Evolutionary conservation across 2,329 filamentous ascomycete species (phyloP), one percentile per base, ranked within the genome.

Genomic region (Plectosphaerella cucumerina): DNA sequence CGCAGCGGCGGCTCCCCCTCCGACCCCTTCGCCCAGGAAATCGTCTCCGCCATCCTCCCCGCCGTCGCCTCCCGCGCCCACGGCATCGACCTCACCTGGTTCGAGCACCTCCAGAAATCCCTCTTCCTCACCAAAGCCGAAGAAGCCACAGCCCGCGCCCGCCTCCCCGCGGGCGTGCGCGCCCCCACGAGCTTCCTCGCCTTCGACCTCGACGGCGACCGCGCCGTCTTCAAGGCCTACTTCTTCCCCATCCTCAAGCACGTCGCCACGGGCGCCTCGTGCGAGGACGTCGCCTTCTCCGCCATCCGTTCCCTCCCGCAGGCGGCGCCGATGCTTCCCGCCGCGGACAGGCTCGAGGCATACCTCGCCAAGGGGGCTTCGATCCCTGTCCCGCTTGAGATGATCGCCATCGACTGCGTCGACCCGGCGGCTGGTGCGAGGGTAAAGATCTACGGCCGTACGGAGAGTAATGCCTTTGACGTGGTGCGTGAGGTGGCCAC

Each of bases 361-460:
- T 60, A 58, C 15, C 53, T 58, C 39, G 52, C 42, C 11, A 35
- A 44, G 17, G 53, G 57, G 6, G 56, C 56, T 0, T 54, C 58
- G 4, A 52, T 60, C 3, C 44, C 60, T 1, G 56, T 62, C 1
- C 53, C 60, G 9, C 56, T 62, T 6, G 60, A 58, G 42, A 57
- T 62, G 31, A 59, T 62, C 5, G 58, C 59, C n/a, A 56, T 63
- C 17, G 60, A 63, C 46, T 61, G 60, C 34, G 41, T 62, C n/a
- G 54, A 51, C 22, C 60, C 60, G 4, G 55, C 60, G 15, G 53
- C 54, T 21, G 60, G 59, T 2, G 61, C 61, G 10, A 49, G 61
- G 43, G 54, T 60, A 44, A 63, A 62, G 51, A 46, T 63, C n/a
- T 63, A 62, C 46, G 59, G 57, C 12, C 55, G 57, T 6, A 56